A percentile compares a stretch with the other conserved stretches of the same genome.
phyloP scores from a whole-genome alignment of 208 protist species.

The Wallacemonas sp. region DNA sequence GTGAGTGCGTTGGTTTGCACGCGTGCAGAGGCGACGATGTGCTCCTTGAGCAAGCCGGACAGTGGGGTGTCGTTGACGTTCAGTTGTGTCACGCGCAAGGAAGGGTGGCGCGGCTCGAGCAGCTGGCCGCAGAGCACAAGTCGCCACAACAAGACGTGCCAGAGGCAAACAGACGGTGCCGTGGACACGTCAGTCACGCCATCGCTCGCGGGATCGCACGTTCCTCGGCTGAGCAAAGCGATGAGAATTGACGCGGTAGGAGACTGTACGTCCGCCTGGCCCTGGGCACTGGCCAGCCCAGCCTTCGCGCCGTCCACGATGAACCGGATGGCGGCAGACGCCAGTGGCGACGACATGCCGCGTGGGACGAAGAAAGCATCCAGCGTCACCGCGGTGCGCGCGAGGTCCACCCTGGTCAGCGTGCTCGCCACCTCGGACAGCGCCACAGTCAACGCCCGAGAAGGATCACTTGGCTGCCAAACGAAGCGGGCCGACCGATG shows the following conservation, averaged over 20 bases:
- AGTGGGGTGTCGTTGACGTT: conserved; percentile 9
- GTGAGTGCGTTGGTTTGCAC: not conserved
- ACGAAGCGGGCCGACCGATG: not conserved
- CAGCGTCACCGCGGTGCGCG: not conserved
- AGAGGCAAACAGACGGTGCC: not conserved
- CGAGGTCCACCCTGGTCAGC: not conserved
- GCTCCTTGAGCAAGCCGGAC: not conserved
- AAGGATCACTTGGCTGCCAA: not conserved
- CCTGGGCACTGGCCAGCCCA: no score
- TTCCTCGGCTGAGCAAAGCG: no score
- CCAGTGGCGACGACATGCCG: not conserved
- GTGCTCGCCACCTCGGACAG: not conserved
- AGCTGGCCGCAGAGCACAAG: conserved; percentile 8
- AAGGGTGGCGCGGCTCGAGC: not conserved
- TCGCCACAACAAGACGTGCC: conserved; percentile 5
- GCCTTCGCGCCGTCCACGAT: not conserved
- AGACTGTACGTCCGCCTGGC: no score
- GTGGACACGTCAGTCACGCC: not conserved
- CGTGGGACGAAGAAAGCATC: not conserved
- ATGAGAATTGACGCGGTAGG: no score
- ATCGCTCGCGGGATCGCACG: no score
- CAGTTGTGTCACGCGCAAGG: conserved; percentile 9
- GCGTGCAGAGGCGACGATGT: not conserved
- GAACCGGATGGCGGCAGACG: not conserved
- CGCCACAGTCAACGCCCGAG: not conserved